Percentiles rank a stretch among this genome's conserved stretches.
Conservation (phyloP, 495 filamentous ascomycete genomes). For the Chaetomium cochliodes region DNA sequence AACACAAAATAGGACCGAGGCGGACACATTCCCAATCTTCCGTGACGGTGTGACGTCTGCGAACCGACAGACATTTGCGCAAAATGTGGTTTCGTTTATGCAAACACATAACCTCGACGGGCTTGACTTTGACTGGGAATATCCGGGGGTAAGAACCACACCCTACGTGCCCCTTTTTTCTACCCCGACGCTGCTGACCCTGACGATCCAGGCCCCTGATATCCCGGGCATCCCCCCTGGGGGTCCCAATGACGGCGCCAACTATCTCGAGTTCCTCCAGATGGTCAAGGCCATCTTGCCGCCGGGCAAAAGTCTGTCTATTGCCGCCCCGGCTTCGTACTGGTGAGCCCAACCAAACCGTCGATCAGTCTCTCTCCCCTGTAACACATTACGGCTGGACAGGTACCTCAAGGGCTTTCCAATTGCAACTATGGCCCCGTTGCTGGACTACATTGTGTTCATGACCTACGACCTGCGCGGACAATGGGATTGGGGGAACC, state of each 20-base stretch:
- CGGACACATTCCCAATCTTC: slow-evolving; percentile 28
- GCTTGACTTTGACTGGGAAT: slow-evolving; percentile 45
- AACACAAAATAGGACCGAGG: neutral
- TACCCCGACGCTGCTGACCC: neutral
- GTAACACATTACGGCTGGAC: too few species aligned
- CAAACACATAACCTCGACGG: slow-evolving; percentile 37
- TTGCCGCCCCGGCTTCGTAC: slow-evolving; percentile 26
- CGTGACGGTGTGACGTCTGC: slow-evolving; percentile 27
- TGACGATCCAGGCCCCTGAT: slow-evolving; percentile 24
- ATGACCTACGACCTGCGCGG: slow-evolving; percentile 39
- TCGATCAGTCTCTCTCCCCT: too few species aligned
- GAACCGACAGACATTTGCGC: slow-evolving; percentile 30
- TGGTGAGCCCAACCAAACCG: slow-evolving; percentile 6
- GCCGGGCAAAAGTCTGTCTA: slow-evolving; percentile 26
- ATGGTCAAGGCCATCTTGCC: slow-evolving; percentile 23
- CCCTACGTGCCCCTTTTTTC: too few species aligned
- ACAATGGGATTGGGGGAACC: slow-evolving; percentile 26
- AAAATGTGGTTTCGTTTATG: slow-evolving; percentile 33
- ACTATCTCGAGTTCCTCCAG: slow-evolving; percentile 30
- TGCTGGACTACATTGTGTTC: slow-evolving; percentile 37
- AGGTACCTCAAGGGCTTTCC: slow-evolving; percentile 25
- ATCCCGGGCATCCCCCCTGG: slow-evolving; percentile 31
- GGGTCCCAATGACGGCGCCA: slow-evolving; percentile 20
- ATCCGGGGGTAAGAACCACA: slow-evolving; percentile 32
- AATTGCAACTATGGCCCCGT: slow-evolving; percentile 25